Conservation (phyloP, 2,329 filamentous ascomycete genomes). For the Pseudogymnoascus sp. region DNA sequence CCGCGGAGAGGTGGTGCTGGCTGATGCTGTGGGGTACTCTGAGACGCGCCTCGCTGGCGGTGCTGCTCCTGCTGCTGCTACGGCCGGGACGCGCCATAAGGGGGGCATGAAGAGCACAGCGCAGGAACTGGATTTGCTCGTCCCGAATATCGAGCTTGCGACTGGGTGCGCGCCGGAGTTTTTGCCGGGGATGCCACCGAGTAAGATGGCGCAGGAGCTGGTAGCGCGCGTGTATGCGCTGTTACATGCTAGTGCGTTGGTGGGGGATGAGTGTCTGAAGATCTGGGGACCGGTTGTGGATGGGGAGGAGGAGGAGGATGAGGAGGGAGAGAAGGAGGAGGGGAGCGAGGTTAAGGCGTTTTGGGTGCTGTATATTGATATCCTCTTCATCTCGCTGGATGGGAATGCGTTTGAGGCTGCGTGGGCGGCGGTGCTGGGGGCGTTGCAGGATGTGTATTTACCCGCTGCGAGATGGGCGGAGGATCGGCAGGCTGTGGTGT, state of each 20-base stretch:
- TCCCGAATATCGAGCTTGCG: slow-evolving; percentile 87
- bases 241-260: slow-evolving; percentile 62
- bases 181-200: slow-evolving; percentile 76
- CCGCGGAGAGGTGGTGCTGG: slow-evolving; percentile 74
- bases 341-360: slow-evolving; percentile 66
- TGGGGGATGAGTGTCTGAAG: slow-evolving; percentile 61
- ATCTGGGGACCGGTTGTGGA: slow-evolving; percentile 59
- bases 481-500: slow-evolving; percentile 73
- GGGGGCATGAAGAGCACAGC: slow-evolving; percentile 38
- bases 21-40: slow-evolving; percentile 66
- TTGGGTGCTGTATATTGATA: slow-evolving; percentile 91
- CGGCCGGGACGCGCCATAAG: slow-evolving; percentile 12
- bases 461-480: slow-evolving; percentile 78
- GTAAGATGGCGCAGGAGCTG: slow-evolving; percentile 73
- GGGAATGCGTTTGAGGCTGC: slow-evolving; percentile 89
- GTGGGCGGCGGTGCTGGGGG: slow-evolving; percentile 78
- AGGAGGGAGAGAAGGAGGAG: slow-evolving; percentile 25
- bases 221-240: slow-evolving; percentile 70
- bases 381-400: slow-evolving; percentile 90
- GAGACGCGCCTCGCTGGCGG: slow-evolving; percentile 24
- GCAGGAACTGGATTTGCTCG: slow-evolving; percentile 64
- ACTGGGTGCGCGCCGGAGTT: slow-evolving; percentile 86
- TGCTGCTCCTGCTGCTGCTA: too few relatives aligned
- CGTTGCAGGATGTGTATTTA: slow-evolving; percentile 69
- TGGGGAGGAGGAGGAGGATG: slow-evolving; percentile 33